phyloP scores from a whole-genome alignment of 345 rosid species.

The Angophora floribunda region DNA sequence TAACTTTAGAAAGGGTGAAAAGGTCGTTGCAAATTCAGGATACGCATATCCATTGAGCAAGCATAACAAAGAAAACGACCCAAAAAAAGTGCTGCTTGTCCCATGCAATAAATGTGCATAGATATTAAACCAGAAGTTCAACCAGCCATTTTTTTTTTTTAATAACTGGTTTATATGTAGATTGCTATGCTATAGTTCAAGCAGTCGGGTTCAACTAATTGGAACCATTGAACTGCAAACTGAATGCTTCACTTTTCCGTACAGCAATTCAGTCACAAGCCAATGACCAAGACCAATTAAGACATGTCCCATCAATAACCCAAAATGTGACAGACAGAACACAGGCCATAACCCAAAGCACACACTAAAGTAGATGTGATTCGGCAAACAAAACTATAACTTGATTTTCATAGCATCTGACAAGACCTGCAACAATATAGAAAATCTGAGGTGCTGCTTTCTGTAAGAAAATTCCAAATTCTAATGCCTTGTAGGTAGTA shows the following conservation, averaged over 20 bases:
- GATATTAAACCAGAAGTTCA: not conserved
- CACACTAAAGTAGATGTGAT: not conserved
- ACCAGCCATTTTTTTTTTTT: not conserved
- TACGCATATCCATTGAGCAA: not conserved
- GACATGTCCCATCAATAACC: not conserved
- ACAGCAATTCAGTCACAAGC: not conserved
- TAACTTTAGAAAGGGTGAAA: not conserved
- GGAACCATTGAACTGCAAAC: not conserved
- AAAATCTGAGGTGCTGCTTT: not conserved
- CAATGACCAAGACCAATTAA: not conserved
- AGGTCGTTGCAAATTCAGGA: not conserved
- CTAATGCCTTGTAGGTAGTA: not conserved
- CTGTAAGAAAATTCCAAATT: not conserved
- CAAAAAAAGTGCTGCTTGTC: not conserved
- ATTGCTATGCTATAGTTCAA: not conserved
- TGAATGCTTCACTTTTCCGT: not conserved
- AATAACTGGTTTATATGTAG: not conserved
- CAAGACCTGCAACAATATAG: not conserved
- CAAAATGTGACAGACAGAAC: not conserved
- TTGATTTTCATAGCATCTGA: not conserved
- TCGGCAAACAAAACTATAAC: not conserved
- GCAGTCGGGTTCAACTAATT: not conserved
- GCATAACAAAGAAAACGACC: not conserved
- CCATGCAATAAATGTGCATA: not conserved
- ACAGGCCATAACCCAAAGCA: not conserved